Evolutionary conservation across 2,329 filamentous ascomycete species (phyloP), one percentile per base, ranked within the genome.

Genomic region (Aspergillus terreus): DNA sequence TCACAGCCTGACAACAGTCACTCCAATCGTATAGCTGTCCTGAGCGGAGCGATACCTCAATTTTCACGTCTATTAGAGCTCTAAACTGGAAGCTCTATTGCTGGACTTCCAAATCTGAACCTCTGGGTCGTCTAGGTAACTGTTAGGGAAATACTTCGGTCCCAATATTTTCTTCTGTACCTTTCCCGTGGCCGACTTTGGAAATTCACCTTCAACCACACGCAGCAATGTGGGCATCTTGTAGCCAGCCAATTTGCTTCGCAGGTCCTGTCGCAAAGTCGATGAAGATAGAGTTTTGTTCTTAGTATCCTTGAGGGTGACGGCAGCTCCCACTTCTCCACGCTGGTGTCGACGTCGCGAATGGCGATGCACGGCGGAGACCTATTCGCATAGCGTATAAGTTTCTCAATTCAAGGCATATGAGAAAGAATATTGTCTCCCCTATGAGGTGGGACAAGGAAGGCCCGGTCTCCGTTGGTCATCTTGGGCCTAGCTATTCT

Each of bases 181-280:
- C 77, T 97, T 97, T 33, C 92, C 92, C 89, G 96, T 97, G 30
- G 91, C 92, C 11, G 76, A 63, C 66, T 63, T 64, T 2, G 62
- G 62, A 7, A 64, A 47, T 19, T 64, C 62, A 40, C 82, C 73
- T 36, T 88, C 83, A 12, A 96, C 87, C 6, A 95, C 75, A 66
- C 83, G 85, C 71, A 96, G 76, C 55, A 95, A 84, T 70, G 92
- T 90, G 0, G 92, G 92, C 54, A 96, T 92, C 78, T 97, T 96
- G 72, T 96, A 96, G 54, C 81, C 84, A 7, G 86, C 90, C 51
- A 97, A 30, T 14, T 48, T 68, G n/a, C 55, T 58, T 7, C 73
- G 67, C 5, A 80, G 63, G 55, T 81, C 60, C 2, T 49, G 27
- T 25, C 61, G 51, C 7, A 64, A 74, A 14, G 63, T 44, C 2